Conservation (phyloP, 2,329 filamentous ascomycete species). For the Thermochaetoides dissita region DNA sequence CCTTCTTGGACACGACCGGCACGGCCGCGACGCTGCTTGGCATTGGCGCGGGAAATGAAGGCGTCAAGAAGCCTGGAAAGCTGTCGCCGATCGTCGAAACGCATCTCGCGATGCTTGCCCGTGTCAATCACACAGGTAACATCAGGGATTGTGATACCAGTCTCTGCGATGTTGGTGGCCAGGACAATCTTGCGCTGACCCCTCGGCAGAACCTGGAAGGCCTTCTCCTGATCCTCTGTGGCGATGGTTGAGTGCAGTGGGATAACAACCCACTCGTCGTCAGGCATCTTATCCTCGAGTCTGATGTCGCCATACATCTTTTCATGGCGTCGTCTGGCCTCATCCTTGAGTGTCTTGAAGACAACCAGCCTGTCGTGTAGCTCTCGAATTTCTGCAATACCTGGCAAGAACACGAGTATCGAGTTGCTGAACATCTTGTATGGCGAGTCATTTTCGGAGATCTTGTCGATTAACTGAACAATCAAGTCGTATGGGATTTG, state of each 20-base stretch:
- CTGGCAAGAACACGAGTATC: slow-evolving; percentile 86
- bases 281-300: slow-evolving; percentile 60
- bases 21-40: slow-evolving; percentile 84
- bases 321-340: too few species aligned
- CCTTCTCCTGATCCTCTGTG: slow-evolving; percentile 88
- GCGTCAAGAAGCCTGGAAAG: slow-evolving; percentile 82
- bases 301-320: too few species aligned
- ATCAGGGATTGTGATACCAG: slow-evolving; percentile 95
- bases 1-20: slow-evolving; percentile 92
- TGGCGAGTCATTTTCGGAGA: slow-evolving; percentile 50
- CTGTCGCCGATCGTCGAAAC: slow-evolving; percentile 86
- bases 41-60: slow-evolving; percentile 90
- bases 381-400: slow-evolving; percentile 80
- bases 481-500: slow-evolving; percentile 82
- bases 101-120: slow-evolving; percentile 94
- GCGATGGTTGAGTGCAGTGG: slow-evolving; percentile 89
- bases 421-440: slow-evolving; percentile 70
- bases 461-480: slow-evolving; percentile 59
- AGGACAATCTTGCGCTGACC: slow-evolving; percentile 86
- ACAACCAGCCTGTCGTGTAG: slow-evolving; percentile 63
- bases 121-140: slow-evolving; percentile 95
- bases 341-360: too few species aligned
- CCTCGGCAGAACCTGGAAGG: slow-evolving; percentile 70
- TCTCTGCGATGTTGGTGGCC: slow-evolving; percentile 96
- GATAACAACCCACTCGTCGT: slow-evolving; percentile 68